Evolutionary conservation across 805 yeast genomes (phyloP).

Genomic region (Saccharomycopsis sp.): DNA sequence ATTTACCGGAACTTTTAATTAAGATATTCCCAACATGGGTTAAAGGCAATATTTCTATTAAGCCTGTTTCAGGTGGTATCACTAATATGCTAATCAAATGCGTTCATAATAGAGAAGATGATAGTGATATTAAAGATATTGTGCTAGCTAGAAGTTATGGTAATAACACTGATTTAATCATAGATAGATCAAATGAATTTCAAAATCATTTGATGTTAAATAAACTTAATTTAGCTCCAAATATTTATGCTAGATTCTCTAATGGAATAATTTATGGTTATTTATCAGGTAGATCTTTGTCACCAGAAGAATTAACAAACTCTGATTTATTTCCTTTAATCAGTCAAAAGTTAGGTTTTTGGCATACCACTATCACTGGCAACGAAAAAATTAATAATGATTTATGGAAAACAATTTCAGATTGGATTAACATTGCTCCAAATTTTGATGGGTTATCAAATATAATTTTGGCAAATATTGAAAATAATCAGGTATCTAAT

Average conservation of each 20-base stretch:
- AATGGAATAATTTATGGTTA: constrained; percentile 69
- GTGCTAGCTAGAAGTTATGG: constrained; percentile 66
- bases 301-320: constrained; percentile 41
- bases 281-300: constrained; percentile 51
- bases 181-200: constrained; percentile 65
- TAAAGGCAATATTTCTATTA: constrained; percentile 26
- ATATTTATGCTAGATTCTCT: constrained; percentile 54
- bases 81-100: constrained; percentile 50
- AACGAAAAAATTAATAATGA: constrained; percentile 2
- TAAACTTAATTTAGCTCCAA: constrained; percentile 54
- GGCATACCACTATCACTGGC: constrained; percentile 37
- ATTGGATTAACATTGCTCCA: constrained; percentile 59
- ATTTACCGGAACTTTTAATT: constrained; percentile 30
- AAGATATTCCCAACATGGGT: constrained; percentile 35
- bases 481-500: constrained; percentile 25
- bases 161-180: constrained; percentile 58
- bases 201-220: constrained; percentile 57
- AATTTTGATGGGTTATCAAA: constrained; percentile 24
- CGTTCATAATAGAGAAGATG: background rate
- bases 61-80: constrained; percentile 50
- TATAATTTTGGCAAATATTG: background rate
- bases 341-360: constrained; percentile 57
- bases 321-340: constrained; percentile 42
- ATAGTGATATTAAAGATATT: constrained; percentile 31
- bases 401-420: constrained; percentile 45